Conservation (phyloP, 805 yeast genomes). For the Hanseniaspora singularis region DNA sequence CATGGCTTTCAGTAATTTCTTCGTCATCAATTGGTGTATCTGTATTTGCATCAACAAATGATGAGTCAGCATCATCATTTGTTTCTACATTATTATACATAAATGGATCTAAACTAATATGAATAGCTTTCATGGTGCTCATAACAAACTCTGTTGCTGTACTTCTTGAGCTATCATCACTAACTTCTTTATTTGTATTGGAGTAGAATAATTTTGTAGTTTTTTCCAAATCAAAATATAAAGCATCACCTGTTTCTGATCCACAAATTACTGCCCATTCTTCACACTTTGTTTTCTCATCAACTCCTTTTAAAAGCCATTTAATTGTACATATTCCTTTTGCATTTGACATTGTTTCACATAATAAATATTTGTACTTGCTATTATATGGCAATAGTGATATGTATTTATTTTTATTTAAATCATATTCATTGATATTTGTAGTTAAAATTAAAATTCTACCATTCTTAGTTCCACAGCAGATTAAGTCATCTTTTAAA, state of each 20-base stretch:
- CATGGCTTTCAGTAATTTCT: too few species aligned
- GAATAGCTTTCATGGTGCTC: not conserved
- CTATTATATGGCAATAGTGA: constrained; percentile 16
- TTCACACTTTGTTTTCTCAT: constrained; percentile 19
- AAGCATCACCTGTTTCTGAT: constrained; percentile 51
- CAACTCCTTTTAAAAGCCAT: constrained; percentile 39
- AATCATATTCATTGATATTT: constrained; percentile 6
- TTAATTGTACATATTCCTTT: constrained; percentile 44
- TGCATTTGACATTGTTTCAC: constrained; percentile 22
- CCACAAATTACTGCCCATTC: constrained; percentile 42
- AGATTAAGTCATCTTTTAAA: constrained; percentile 34
- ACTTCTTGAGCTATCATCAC: not conserved
- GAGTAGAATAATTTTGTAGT: constrained; percentile 16
- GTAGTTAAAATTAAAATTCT: constrained; percentile 37
- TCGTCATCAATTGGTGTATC: not conserved
- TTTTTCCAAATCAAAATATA: constrained; percentile 22
- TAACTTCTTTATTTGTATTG: not conserved
- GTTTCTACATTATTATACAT: not conserved
- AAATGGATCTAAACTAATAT: not conserved
- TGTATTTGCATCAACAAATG: not conserved
- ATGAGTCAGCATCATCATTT: not conserved
- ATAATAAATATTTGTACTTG: not conserved
- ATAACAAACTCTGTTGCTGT: not conserved
- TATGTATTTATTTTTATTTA: not conserved
- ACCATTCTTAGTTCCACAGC: constrained; percentile 49